Conservation (phyloP, 1,139 yeast genomes). For the Saccharomycopsis hybrid region DNA sequence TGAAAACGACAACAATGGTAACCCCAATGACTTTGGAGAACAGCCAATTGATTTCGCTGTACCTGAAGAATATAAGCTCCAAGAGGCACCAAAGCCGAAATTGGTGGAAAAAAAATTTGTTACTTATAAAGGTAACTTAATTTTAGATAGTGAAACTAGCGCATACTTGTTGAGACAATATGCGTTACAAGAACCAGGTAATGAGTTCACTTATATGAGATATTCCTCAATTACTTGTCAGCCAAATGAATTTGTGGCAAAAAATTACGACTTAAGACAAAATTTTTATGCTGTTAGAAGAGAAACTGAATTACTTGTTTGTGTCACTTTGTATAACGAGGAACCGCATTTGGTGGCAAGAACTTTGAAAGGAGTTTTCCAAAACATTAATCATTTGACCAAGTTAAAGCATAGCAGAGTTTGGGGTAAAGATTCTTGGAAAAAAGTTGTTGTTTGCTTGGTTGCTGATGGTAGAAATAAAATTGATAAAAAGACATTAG, state of each 20-base stretch:
- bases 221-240: constrained; percentile 80
- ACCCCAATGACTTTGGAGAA: too few species aligned
- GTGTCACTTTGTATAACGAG: constrained; percentile 92
- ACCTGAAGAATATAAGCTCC: not conserved
- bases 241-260: constrained; percentile 67
- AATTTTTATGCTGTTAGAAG: constrained; percentile 59
- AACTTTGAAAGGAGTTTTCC: constrained; percentile 89
- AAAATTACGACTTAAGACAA: constrained; percentile 77
- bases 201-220: constrained; percentile 75
- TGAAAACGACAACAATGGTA: not conserved
- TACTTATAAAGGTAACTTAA: constrained; percentile 50
- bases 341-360: constrained; percentile 83
- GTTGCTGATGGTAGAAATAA: constrained; percentile 95
- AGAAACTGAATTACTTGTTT: constrained; percentile 80
- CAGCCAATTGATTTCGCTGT: not conserved
- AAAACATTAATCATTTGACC: constrained; percentile 77
- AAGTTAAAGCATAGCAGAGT: constrained; percentile 62
- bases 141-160: constrained; percentile 62
- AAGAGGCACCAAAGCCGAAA: not conserved
- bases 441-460: constrained; percentile 81
- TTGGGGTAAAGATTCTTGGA: constrained; percentile 92
- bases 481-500: constrained; percentile 75
- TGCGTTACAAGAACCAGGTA: constrained; percentile 41
- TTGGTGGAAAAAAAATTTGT: constrained; percentile 7
- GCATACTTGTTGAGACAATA: constrained; percentile 46